Evolutionary conservation across 345 rosid species (phyloP), one percentile per base, ranked within the genome.

Genomic region (Toxicodendron radicans): DNA sequence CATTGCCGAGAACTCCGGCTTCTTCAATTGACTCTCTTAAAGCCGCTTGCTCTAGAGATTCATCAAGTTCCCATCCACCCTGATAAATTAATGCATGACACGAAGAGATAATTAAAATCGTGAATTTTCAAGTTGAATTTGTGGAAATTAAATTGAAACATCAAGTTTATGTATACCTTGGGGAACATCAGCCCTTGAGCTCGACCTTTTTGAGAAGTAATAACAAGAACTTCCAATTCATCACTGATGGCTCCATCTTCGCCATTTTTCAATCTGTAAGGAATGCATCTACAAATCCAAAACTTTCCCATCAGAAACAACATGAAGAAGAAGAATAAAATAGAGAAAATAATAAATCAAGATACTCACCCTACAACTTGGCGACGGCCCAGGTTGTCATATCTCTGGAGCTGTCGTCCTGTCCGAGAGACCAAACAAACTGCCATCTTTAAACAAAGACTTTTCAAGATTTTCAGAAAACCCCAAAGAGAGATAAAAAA

Each of bases 51-150:
- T 88, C 87, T 5, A 81, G 68, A 52, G 97, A 83, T 89, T 93
- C 98, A 81, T 93, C 97, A 49, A 93, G 83, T 76, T 93, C 98
- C 98, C 98, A 93, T 49, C 98, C 98, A 74, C 98, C 97, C 98
- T 93, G 68, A 52, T 62, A 45, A 66, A 11, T 73, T 41, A 76
- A 54, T 75, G 18, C 70, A 61, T 21, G 35, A 62, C 30, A 17
- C 5, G 2, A n/a, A 54, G 21, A 49, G 27, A 41, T 18, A 35
- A 21, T 27, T 41, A 20, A 33, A 61, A 27, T 49, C n/a, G 13
- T 49, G 13, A 5, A 4, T 30, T 32, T 27, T 45, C 17, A 10
- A 16, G 0, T 38, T 33, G 4, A 35, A 35, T 46, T 48, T 20
- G 27, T 52, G 16, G 30, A 68, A n/a, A 53, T 30, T 63, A 27